Conservation (phyloP, 2,329 filamentous ascomycete genomes). For the Aurifilum marmelostoma region DNA sequence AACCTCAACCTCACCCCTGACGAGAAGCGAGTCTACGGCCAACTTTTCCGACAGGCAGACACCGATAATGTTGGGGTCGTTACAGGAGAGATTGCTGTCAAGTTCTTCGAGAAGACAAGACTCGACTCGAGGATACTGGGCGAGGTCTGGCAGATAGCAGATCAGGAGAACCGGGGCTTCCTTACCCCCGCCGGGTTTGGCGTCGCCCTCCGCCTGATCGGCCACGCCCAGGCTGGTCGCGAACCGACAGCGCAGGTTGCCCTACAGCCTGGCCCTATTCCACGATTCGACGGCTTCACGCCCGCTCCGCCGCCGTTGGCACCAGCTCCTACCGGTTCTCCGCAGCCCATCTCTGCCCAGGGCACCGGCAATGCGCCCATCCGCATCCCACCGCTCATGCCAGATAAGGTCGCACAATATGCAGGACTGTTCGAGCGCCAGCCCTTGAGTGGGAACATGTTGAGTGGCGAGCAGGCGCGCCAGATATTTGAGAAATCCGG, state of each 20-base stretch:
- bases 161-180: slow-evolving; percentile 93
- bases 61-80: slow-evolving; percentile 90
- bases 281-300: slow-evolving; percentile 83
- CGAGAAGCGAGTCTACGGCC: slow-evolving; percentile 91
- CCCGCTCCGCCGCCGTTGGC: slow-evolving; percentile 52
- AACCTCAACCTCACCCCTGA: slow-evolving; percentile 86
- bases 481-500: slow-evolving; percentile 93
- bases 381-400: slow-evolving; percentile 83
- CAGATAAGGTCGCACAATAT: slow-evolving; percentile 90
- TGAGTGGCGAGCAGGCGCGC: slow-evolving; percentile 86
- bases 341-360: slow-evolving; percentile 51
- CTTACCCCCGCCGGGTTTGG: slow-evolving; percentile 92
- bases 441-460: slow-evolving; percentile 69
- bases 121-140: slow-evolving; percentile 84
- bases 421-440: slow-evolving; percentile 89
- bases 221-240: slow-evolving; percentile 88
- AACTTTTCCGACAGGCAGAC: slow-evolving; percentile 92
- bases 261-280: slow-evolving; percentile 83
- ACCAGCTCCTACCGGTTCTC: slow-evolving; percentile 42
- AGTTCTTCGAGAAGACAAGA: slow-evolving; percentile 96
- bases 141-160: slow-evolving; percentile 98
- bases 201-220: slow-evolving; percentile 89
- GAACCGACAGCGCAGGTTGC: slow-evolving; percentile 82
- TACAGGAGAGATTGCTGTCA: slow-evolving; percentile 92
- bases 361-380: slow-evolving; percentile 68